Conservation (phyloP, 441 rosid genomes). For the Gossypium davidsonii region DNA sequence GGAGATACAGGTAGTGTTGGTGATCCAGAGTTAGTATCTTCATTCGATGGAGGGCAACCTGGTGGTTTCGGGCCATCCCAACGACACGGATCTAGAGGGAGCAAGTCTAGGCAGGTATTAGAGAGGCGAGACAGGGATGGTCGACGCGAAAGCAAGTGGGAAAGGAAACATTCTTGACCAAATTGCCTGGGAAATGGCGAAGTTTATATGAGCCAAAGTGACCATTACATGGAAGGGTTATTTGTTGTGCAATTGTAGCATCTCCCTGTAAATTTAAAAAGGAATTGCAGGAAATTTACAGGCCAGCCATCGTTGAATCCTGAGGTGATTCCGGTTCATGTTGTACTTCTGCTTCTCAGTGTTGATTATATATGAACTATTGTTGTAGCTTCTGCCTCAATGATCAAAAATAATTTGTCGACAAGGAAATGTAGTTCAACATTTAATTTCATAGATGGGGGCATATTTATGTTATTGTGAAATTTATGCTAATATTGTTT, state of each 20-base stretch:
- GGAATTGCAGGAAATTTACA: not conserved
- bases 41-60: constrained; percentile 63
- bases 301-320: not conserved
- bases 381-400: constrained; percentile 8
- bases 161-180: constrained; percentile 57
- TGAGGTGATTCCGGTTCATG: constrained; percentile 7
- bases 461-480: not conserved
- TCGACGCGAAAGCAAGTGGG: constrained; percentile 85
- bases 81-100: constrained; percentile 65
- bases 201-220: not conserved
- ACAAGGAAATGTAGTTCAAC: not conserved
- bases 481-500: not conserved
- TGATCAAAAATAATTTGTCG: not conserved
- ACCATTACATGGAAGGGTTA: not conserved
- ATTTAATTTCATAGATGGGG: not conserved
- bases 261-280: not conserved
- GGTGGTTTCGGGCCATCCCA: constrained; percentile 44
- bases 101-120: constrained; percentile 59
- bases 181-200: not conserved
- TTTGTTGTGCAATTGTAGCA: not conserved
- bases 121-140: constrained; percentile 73
- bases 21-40: constrained; percentile 53
- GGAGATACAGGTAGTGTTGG: constrained; percentile 74
- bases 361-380: not conserved
- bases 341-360: not conserved